Percentiles rank a stretch among this genome's conserved stretches.
Conservation (phyloP, 2,329 filamentous ascomycete genomes). For the Ceratocystis eucalypticola region DNA sequence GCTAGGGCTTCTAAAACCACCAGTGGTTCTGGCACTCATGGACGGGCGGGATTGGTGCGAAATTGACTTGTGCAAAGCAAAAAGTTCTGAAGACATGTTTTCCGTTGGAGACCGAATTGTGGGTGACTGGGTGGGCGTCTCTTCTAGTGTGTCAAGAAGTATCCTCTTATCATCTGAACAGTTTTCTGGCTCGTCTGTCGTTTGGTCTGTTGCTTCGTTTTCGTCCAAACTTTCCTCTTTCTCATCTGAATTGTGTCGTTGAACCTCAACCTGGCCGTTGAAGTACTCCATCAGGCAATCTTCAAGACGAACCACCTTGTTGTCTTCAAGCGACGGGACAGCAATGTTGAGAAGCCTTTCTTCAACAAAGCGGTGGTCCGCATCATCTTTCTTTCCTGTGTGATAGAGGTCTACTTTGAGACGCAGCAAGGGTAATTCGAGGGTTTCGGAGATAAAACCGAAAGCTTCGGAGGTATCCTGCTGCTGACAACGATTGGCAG, state of each 20-base stretch:
- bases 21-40: neutral
- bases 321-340: constrained; percentile 62
- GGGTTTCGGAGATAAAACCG: constrained; percentile 79
- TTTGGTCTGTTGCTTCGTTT: neutral
- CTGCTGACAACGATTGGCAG: constrained; percentile 62
- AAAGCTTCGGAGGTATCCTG: constrained; percentile 96
- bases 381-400: constrained; percentile 67
- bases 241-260: constrained; percentile 10
- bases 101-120: neutral
- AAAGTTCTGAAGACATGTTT: neutral
- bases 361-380: constrained; percentile 90
- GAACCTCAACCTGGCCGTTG: constrained; percentile 84
- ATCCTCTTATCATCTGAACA: neutral
- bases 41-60: neutral
- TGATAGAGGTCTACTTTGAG: constrained; percentile 93
- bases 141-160: neutral
- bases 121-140: neutral
- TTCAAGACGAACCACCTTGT: constrained; percentile 63
- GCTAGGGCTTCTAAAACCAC: neutral
- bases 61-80: neutral
- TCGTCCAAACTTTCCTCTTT: constrained; percentile 1
- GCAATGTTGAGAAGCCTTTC: constrained; percentile 83
- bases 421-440: constrained; percentile 76
- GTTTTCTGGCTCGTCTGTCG: neutral
- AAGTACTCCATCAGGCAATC: constrained; percentile 91